Evolutionary conservation across 164 flowering plant genomes (phyloP).

Genomic region (Vitis cinerea): DNA sequence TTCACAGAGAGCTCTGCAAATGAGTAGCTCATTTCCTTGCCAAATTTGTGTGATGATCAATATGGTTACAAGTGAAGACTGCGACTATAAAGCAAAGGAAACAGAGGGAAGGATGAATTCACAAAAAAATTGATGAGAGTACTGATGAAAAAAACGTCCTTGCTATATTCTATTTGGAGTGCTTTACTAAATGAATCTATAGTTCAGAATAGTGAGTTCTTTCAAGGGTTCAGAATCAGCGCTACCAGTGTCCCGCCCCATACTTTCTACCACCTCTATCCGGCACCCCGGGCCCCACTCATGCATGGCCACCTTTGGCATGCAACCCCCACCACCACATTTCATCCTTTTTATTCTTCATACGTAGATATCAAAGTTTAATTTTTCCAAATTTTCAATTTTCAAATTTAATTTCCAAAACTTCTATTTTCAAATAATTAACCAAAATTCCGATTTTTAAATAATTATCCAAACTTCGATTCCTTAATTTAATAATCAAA

Average conservation of each 20-base stretch:
- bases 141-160: conserved; percentile 38
- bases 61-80: conserved; percentile 22
- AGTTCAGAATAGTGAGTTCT: conserved; percentile 20
- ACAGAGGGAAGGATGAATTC: conserved; percentile 16
- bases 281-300: too few relatives aligned
- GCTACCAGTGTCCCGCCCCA: conserved; percentile 41
- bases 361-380: too few relatives aligned
- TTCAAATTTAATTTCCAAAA: too few relatives aligned
- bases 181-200: conserved; percentile 33
- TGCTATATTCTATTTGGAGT: conserved; percentile 68
- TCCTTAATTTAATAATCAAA: too few relatives aligned
- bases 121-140: conserved; percentile 8
- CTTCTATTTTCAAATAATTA: too few relatives aligned
- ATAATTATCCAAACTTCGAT: too few relatives aligned
- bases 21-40: conserved; percentile 84
- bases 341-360: too few relatives aligned
- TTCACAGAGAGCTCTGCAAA: conserved; percentile 77
- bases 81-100: conserved; percentile 16
- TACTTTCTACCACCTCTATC: too few relatives aligned
- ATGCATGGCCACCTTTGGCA: too few relatives aligned
- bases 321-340: too few relatives aligned
- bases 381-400: too few relatives aligned
- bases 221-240: conserved; percentile 18
- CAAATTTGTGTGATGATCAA: conserved; percentile 68
- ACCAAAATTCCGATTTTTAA: too few relatives aligned